Conservation (phyloP, 805 yeast species). For the Starmerella khaoyaiensis region DNA sequence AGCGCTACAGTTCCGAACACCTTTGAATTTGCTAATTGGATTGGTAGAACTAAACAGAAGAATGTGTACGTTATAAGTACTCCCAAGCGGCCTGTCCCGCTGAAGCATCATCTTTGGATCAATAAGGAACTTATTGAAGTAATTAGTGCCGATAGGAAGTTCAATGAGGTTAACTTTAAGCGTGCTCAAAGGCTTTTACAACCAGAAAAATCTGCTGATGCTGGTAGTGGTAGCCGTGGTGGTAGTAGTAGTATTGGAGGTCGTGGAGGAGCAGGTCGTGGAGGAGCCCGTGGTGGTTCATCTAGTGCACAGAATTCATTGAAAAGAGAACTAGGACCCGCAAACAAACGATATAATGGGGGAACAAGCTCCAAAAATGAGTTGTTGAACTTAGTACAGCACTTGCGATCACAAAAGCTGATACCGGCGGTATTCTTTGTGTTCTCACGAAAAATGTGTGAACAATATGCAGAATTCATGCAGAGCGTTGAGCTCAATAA, state of each 20-base stretch:
- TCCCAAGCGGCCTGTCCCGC: constrained; percentile 90
- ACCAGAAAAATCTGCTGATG: constrained; percentile 22
- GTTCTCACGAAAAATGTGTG: constrained; percentile 85
- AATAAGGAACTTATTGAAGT: constrained; percentile 59
- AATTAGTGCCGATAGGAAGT: constrained; percentile 60
- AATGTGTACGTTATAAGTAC: constrained; percentile 94
- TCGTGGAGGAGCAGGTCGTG: constrained; percentile 23
- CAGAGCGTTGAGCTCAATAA: constrained; percentile 64
- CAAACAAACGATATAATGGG: constrained; percentile 32
- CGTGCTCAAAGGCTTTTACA: constrained; percentile 5
- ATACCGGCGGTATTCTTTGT: constrained; percentile 89
- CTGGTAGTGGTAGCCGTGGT: constrained; percentile 25
- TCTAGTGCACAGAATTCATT: constrained; percentile 15
- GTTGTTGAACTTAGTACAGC: constrained; percentile 62
- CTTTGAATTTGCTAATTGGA: constrained; percentile 95
- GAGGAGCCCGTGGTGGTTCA: constrained; percentile 32
- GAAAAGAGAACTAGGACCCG: constrained; percentile 25
- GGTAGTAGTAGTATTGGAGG: constrained; percentile 26
- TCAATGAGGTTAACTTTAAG: constrained; percentile 47
- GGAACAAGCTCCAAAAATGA: constrained; percentile 69
- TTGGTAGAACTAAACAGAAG: constrained; percentile 90
- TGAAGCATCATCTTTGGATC: constrained; percentile 78
- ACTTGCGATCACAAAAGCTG: constrained; percentile 51
- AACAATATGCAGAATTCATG: constrained; percentile 76
- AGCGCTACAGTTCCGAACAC: constrained; percentile 99